phyloP scores from a whole-genome alignment of 177 flowering plant species.

The Vitis hybrid region DNA sequence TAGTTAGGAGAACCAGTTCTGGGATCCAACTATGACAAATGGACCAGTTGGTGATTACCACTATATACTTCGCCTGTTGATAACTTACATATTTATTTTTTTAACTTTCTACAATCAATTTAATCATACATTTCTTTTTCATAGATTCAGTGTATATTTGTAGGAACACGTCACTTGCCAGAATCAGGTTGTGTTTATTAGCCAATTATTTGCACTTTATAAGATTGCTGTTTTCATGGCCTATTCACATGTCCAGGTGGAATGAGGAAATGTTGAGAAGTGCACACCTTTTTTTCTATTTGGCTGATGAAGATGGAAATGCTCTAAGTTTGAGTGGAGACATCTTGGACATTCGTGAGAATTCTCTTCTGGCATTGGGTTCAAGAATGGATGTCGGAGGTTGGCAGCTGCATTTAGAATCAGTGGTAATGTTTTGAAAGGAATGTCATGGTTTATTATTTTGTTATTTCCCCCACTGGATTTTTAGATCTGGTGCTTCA shows the following conservation, averaged over 20 bases:
- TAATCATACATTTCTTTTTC: background rate
- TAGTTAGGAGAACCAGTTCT: too few relatives aligned
- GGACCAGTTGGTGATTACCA: too few relatives aligned
- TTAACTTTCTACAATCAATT: background rate
- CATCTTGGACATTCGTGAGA: constrained; percentile 30
- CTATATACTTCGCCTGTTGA: too few relatives aligned
- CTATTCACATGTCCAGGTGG: constrained; percentile 31
- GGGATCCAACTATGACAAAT: too few relatives aligned
- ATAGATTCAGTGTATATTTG: background rate
- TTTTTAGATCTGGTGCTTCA: too few relatives aligned
- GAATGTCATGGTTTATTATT: background rate
- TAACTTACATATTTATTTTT: background rate
- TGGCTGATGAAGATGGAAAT: constrained; percentile 89
- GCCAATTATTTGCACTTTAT: background rate
- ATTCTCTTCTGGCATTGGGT: constrained; percentile 67
- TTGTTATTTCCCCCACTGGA: too few relatives aligned
- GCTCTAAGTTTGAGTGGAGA: constrained; percentile 46
- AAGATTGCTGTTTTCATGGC: constrained; percentile 8
- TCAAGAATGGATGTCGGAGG: constrained; percentile 64
- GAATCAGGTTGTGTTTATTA: background rate
- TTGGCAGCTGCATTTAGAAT: constrained; percentile 87
- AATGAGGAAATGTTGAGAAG: constrained; percentile 44
- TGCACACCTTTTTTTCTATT: constrained; percentile 84
- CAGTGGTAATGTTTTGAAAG: constrained; percentile 44
- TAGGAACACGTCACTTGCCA: background rate